phyloP scores from a whole-genome alignment of 768 basidiomycete genomes.

The Termitomyces sp. region DNA sequence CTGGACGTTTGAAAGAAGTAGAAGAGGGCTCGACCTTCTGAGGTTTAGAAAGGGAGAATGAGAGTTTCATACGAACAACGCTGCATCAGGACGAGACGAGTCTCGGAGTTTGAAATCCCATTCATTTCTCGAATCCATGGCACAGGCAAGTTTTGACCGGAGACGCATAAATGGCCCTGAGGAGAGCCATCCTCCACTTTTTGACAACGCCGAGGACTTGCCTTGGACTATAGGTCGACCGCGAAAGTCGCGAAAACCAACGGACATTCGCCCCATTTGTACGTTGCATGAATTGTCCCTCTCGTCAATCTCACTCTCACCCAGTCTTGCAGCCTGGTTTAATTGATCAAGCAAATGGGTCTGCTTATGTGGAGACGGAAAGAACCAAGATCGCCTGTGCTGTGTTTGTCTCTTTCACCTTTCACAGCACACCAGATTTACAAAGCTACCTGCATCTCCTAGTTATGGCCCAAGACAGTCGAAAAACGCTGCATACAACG shows the following conservation, averaged over 20 bases:
- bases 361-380: slow-evolving; percentile 93
- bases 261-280: slow-evolving; percentile 88
- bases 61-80: slow-evolving; percentile 70
- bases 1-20: slow-evolving; percentile 51
- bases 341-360: slow-evolving; percentile 92
- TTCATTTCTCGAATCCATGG: slow-evolving; percentile 26
- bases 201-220: slow-evolving; percentile 27
- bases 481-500: slow-evolving; percentile 77
- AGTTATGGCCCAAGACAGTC: slow-evolving; percentile 87
- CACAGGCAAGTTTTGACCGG: slow-evolving; percentile 70
- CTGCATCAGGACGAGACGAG: slow-evolving; percentile 8
- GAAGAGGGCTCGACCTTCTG: slow-evolving; percentile 42
- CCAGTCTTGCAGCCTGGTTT: slow-evolving; percentile 87
- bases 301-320: slow-evolving; percentile 10
- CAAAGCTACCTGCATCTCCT: slow-evolving; percentile 5
- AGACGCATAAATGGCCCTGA: slow-evolving; percentile 91
- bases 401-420: slow-evolving; percentile 58
- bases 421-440: slow-evolving; percentile 3
- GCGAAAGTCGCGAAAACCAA: slow-evolving; percentile 48
- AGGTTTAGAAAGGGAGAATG: slow-evolving; percentile 77
- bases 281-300: slow-evolving; percentile 18
- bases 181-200: slow-evolving; percentile 67
- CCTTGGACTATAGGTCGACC: slow-evolving; percentile 31
- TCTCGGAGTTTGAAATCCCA: slow-evolving; percentile 30
- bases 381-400: slow-evolving; percentile 93